phyloP scores from a whole-genome alignment of 2,329 filamentous ascomycete species.

The Fusarium sp. region DNA sequence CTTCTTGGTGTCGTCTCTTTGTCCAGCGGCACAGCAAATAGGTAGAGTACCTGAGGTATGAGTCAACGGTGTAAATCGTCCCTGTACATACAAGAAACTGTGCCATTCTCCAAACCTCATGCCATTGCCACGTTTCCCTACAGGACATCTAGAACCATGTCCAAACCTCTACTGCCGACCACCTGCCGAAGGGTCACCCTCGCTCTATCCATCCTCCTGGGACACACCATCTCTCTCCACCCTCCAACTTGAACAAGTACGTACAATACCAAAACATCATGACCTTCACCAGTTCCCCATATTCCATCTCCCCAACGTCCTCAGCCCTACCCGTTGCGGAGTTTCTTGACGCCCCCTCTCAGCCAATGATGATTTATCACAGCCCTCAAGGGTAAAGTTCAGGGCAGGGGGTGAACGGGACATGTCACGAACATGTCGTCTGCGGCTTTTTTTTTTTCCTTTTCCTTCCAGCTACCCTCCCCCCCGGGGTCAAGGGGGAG shows the following conservation, averaged over 20 bases:
- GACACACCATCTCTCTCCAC: not conserved
- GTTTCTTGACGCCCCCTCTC: conserved; percentile 9
- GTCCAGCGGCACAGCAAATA: not conserved
- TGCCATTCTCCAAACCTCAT: not conserved
- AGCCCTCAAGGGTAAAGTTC: not conserved
- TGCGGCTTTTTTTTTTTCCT: conserved; percentile 30
- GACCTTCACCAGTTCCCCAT: conserved; percentile 25
- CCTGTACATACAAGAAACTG: not conserved
- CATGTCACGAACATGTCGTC: conserved; percentile 15
- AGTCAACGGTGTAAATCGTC: not conserved
- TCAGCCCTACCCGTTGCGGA: conserved; percentile 43
- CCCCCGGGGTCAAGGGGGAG: not conserved
- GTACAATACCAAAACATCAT: conserved; percentile 35
- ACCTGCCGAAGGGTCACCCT: not conserved
- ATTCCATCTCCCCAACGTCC: conserved; percentile 19
- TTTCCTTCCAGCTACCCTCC: conserved; percentile 12
- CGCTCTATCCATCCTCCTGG: not conserved
- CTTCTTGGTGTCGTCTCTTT: not conserved
- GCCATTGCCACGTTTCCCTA: not conserved
- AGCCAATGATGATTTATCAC: conserved; percentile 32
- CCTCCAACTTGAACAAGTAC: not conserved
- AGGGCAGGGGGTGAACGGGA: conserved; percentile 23
- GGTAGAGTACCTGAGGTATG: not conserved
- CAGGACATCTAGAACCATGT: not conserved
- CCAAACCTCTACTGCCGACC: not conserved